Conservation (phyloP, 805 yeast genomes). For the Starmera caribaea region DNA sequence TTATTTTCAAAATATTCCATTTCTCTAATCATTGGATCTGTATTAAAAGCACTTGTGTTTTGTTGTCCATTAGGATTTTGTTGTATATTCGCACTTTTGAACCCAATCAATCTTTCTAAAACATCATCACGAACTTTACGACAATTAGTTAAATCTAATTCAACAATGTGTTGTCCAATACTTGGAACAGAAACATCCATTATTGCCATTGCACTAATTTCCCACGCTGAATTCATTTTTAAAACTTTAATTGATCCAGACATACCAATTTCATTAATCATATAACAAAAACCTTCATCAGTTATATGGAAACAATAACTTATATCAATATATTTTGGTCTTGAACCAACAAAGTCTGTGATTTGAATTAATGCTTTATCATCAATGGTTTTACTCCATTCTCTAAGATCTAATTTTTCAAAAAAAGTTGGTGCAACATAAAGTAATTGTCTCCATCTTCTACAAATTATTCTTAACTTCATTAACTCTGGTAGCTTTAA, state of each 20-base stretch:
- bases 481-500: conserved; percentile 50
- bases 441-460: conserved; percentile 60
- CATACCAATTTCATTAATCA: conserved; percentile 64
- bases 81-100: conserved; percentile 19
- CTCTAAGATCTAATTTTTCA: conserved; percentile 43
- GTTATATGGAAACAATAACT: conserved; percentile 73
- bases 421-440: conserved; percentile 46
- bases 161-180: conserved; percentile 49
- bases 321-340: conserved; percentile 52
- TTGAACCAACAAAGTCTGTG: conserved; percentile 60
- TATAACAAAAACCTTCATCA: conserved; percentile 62
- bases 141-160: conserved; percentile 62
- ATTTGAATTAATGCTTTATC: conserved; percentile 49
- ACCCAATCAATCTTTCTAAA: conserved; percentile 58
- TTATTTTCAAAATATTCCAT: conserved; percentile 14
- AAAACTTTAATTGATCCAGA: conserved; percentile 45
- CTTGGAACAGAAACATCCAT: conserved; percentile 65
- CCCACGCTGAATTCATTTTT: conserved; percentile 66
- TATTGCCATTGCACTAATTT: conserved; percentile 69
- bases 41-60: neutral
- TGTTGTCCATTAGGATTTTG: neutral
- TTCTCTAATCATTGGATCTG: conserved; percentile 16
- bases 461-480: conserved; percentile 48
- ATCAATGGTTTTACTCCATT: conserved; percentile 51
- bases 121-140: conserved; percentile 66